phyloP scores from a whole-genome alignment of 371 early-diverging fungal species.

The Syncephalastrum racemosum region DNA sequence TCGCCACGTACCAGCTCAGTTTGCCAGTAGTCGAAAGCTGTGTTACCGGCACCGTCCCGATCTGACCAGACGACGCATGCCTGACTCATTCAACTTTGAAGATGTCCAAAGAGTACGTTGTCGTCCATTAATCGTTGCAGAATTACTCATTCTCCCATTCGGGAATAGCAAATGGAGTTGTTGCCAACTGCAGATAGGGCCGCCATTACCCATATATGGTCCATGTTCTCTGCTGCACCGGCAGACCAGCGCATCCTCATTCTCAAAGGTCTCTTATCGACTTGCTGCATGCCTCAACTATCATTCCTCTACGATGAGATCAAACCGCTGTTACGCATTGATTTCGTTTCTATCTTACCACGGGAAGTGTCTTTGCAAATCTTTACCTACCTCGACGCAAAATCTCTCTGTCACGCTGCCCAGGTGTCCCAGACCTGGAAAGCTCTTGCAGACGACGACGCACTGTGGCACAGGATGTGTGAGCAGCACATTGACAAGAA shows the following conservation, averaged over 20 bases:
- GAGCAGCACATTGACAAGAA: conserved; percentile 95
- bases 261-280: conserved; percentile 70
- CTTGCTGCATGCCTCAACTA: conserved; percentile 77
- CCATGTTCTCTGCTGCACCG: conserved; percentile 58
- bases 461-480: conserved; percentile 94
- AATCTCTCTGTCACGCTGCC: conserved; percentile 87
- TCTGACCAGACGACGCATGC: conserved; percentile 21
- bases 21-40: conserved; percentile 28
- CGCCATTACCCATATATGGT: conserved; percentile 63
- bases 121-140: conserved; percentile 1
- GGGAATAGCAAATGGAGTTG: conserved; percentile 41
- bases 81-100: conserved; percentile 14
- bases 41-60: conserved; percentile 38
- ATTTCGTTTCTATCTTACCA: conserved; percentile 77
- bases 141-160: not conserved
- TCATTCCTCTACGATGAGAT: conserved; percentile 71
- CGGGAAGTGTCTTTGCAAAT: conserved; percentile 79
- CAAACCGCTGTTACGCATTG: conserved; percentile 74
- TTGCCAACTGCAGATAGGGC: conserved; percentile 46
- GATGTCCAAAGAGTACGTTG: conserved; percentile 19
- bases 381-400: conserved; percentile 87
- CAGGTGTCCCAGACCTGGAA: conserved; percentile 85
- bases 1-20: conserved; percentile 44
- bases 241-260: conserved; percentile 62
- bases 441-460: conserved; percentile 82